Base-by-base conservation (phyloP, 768 basidiomycete species). In the Mycena latifolia region DNA sequence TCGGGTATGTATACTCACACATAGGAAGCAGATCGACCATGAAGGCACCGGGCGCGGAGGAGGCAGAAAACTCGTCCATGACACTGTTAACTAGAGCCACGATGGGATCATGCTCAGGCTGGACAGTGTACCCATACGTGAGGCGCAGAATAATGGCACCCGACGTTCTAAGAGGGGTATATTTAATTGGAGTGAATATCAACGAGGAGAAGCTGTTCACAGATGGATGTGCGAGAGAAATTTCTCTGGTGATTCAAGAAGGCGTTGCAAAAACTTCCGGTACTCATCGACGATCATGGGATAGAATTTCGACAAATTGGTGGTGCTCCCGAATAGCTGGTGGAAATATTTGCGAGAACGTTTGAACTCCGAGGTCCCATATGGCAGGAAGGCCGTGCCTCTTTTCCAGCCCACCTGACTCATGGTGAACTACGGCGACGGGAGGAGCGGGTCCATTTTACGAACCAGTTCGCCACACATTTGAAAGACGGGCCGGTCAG, bases 11-110 rank as follows among this genome's bases (percentile, higher is more conserved):
- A 9, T 9, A 56, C 70, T 60, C 52, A 68, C 72, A 60, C 11
- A 76, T 66, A 8, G 82, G 83, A 0, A 83, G 61, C 17, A 79
- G 41, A 57, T 84, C 80, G 25, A 83, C 81, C 67, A 81, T 55
- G 51, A 66, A 74, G 25, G 67, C 65, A n/a, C 65, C 66, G 12
- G 79, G 76, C 3, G 54, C 48, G 20, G 72, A 52, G 2, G 67
- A 56, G 29, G 22, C 57, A n/a, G 66, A 66, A 55, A 71, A 65
- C 27, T 71, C 59, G 20, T 62, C 63, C 65, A 71, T 70, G 8
- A 63, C 69, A 1, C 61, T 57, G 55, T 63, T 41, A 28, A 57
- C 58, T 9, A 66, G 28, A 1, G 35, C 25, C n/a, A 66, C 31
- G 9, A 66, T 28, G 3, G 58, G 46, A 53, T 71, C 69, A 31